A percentile compares a stretch with the other conserved stretches of the same genome.
Conservation (phyloP, 2,329 filamentous ascomycete genomes). For the Pyricularia grisea region DNA sequence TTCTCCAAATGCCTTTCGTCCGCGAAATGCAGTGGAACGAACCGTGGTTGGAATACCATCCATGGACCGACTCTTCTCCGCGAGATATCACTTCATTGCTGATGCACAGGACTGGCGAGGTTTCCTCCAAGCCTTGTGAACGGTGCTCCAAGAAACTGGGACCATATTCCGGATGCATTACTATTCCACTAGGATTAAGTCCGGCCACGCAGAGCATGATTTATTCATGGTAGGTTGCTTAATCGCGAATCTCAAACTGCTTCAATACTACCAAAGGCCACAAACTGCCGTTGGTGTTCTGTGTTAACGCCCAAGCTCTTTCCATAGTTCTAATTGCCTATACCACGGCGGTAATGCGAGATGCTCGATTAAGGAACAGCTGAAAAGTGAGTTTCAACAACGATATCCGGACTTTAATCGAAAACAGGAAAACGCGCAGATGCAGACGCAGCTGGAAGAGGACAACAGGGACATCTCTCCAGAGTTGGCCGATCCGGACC, state of each 20-base stretch:
- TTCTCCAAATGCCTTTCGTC: conserved; percentile 15
- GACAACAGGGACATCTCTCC: neutral
- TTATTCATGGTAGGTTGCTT: neutral
- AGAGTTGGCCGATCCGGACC: neutral
- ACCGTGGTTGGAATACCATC: conserved; percentile 9
- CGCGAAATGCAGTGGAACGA: conserved; percentile 20
- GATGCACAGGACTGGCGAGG: conserved; percentile 21
- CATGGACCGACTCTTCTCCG: conserved; percentile 14
- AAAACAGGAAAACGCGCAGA: neutral
- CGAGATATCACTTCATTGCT: conserved; percentile 19
- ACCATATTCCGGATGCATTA: conserved; percentile 19
- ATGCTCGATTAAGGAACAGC: conserved; percentile 10
- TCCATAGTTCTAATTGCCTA: conserved; percentile 15
- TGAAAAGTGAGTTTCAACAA: neutral
- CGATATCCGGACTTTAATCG: neutral
- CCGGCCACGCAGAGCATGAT: conserved; percentile 6
- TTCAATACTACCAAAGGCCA: neutral
- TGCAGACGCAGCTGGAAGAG: neutral
- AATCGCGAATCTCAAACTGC: neutral
- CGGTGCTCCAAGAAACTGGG: conserved; percentile 16
- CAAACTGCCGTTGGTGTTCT: neutral
- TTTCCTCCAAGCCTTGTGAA: conserved; percentile 14
- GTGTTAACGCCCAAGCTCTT: neutral
- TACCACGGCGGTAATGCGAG: conserved; percentile 15
- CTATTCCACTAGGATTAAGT: conserved; percentile 9